Base-by-base conservation (phyloP, 164 flowering plant genomes). In the Paratinospora sagittata region DNA sequence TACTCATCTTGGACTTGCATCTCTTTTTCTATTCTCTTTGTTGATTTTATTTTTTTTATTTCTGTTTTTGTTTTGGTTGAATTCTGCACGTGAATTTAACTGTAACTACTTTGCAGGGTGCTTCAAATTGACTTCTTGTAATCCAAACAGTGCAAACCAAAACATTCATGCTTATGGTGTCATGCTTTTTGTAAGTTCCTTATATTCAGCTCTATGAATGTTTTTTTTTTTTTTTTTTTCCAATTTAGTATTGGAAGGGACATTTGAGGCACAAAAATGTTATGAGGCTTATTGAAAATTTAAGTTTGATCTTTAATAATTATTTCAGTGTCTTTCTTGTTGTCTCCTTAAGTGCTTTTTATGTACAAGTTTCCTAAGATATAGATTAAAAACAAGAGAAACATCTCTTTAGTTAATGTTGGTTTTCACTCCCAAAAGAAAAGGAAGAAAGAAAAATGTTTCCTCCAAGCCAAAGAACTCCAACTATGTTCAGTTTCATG, bases 121-220 rank as follows among this genome's bases (percentile, higher is more conserved):
- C 80, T 89, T 85, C 84, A 87, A 79, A 85, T 73, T 93, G 83
- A 75, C 90, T 45, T 67, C 87, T 13, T 93, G 98, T 72, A 79
- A 81, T 57, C 75, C 89, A 37, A 87, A 79, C 39, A 82, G 90
- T 47, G 88, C 83, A 67, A 87, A 75, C 80, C 98, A 93, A 82
- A 89, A 91, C 73, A 84, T 93, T 75, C 91, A 88, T 75, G 90
- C 86, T 3, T 93, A 93, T 81, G 98, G 98, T 36, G 75, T 83
- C 74, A 80, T 91, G 71, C 87, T 93, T 52, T 75, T 93, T 72
- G 98, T 91, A 87, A 89, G 98, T 88, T 23, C 2, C 65, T 43
- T 65, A 34, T n/a, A 65, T 30, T 19, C 33, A 27, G 66, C 16
- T 64, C 21, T 34, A 19, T 36, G 39, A 12, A 27, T 30, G n/a